Percentiles rank a stretch among this genome's conserved stretches.
phyloP scores from a whole-genome alignment of 2,329 filamentous ascomycete genomes.

The Penicillium sp. region DNA sequence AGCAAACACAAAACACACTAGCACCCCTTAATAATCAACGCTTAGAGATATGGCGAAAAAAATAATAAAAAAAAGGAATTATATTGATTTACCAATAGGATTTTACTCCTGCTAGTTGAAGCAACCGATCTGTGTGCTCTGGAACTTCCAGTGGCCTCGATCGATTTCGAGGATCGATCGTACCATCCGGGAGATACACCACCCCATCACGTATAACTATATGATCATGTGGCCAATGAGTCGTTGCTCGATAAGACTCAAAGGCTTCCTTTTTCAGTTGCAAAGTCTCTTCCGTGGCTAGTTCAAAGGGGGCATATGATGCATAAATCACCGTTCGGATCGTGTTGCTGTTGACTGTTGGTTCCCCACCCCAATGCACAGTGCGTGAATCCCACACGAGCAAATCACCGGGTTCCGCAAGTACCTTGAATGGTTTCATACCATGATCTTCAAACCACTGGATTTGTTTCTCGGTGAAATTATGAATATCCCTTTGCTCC shows the following conservation, averaged over 20 bases:
- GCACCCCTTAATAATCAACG: slow-evolving; percentile 6
- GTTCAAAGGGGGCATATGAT: slow-evolving; percentile 15
- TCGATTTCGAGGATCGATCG: slow-evolving; percentile 5
- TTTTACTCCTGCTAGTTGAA: slow-evolving; percentile 4
- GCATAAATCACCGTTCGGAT: slow-evolving; percentile 25
- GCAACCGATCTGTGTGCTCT: neutral
- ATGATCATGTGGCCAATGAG: slow-evolving; percentile 9
- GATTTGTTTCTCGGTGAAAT: slow-evolving; percentile 27
- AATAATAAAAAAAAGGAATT: neutral
- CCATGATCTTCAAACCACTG: slow-evolving; percentile 31
- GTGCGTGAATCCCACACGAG: slow-evolving; percentile 39
- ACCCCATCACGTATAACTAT: neutral
- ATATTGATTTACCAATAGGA: neutral
- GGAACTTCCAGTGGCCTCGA: slow-evolving; percentile 1
- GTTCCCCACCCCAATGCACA: slow-evolving; percentile 21
- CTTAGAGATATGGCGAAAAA: no score
- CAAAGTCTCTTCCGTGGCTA: slow-evolving; percentile 1
- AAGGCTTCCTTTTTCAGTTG: slow-evolving; percentile 13
- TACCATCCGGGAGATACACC: neutral
- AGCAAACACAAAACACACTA: neutral
- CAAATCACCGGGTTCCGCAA: slow-evolving; percentile 46
- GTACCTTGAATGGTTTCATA: slow-evolving; percentile 33
- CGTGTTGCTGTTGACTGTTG: slow-evolving; percentile 15
- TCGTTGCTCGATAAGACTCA: neutral
- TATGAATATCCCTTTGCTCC: slow-evolving; percentile 17